A percentile compares a stretch with the other conserved stretches of the same genome.
Evolutionary conservation across 1,139 yeast species (phyloP).

Genomic region (Zhuliangozyma blackwelliae): DNA sequence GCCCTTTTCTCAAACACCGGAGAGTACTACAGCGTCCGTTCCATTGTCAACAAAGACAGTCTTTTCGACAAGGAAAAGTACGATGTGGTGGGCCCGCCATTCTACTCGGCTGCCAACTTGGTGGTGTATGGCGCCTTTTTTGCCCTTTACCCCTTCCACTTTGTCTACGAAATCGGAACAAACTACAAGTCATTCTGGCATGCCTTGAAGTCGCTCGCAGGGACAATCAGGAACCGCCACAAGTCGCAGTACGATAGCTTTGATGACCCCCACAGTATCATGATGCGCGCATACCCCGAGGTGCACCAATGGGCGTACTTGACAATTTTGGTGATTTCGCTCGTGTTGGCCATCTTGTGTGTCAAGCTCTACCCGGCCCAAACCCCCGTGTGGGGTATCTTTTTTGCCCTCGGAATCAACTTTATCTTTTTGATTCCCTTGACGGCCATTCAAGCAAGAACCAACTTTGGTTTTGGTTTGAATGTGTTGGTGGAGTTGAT

Average conservation of each 20-base stretch:
- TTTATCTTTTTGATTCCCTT: constrained; percentile 54
- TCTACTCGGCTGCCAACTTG: constrained; percentile 34
- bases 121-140: constrained; percentile 56
- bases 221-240: constrained; percentile 5
- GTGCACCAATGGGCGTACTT: constrained; percentile 62
- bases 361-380: constrained; percentile 44
- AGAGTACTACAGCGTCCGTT: constrained; percentile 33
- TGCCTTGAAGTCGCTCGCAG: constrained; percentile 9
- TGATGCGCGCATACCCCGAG: constrained; percentile 53
- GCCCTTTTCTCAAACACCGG: constrained; percentile 44
- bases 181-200: constrained; percentile 20
- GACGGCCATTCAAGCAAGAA: constrained; percentile 41
- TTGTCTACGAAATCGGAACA: constrained; percentile 39
- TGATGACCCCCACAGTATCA: constrained; percentile 51
- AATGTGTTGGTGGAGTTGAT: constrained; percentile 57
- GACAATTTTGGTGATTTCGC: constrained; percentile 41
- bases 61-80: constrained; percentile 36
- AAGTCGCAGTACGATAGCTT: constrained; percentile 12
- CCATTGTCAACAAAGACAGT: constrained; percentile 34
- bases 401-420: constrained; percentile 52
- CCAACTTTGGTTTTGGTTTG: constrained; percentile 50
- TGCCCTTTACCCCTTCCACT: constrained; percentile 52
- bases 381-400: constrained; percentile 55
- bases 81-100: constrained; percentile 45
- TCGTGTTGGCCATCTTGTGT: constrained; percentile 46